Evolutionary conservation across 2,329 filamentous ascomycete species (phyloP).

Genomic region (Drechslerella coelobrocha): DNA sequence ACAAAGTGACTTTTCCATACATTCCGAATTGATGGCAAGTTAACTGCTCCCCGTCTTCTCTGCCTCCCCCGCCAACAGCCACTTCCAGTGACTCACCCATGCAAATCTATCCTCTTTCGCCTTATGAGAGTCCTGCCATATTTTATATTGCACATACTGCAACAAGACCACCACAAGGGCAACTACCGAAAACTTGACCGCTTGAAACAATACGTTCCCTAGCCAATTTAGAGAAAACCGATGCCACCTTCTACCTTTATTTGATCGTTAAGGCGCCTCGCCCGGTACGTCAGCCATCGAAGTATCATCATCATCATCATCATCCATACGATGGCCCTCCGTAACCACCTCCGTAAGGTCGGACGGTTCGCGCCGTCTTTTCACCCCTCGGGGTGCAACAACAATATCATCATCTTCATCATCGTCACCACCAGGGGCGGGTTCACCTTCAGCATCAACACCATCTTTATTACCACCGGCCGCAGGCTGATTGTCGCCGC

Average conservation of each 20-base stretch:
- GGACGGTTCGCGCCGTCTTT: slow-evolving; percentile 27
- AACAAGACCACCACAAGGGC: slow-evolving; percentile 10
- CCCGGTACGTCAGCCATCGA: slow-evolving; percentile 40
- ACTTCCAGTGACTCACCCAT: slow-evolving; percentile 13
- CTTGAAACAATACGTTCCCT: not conserved
- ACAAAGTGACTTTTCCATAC: not conserved
- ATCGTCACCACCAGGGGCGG: not conserved
- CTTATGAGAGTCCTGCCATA: slow-evolving; percentile 22
- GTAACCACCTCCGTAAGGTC: slow-evolving; percentile 23
- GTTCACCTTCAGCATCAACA: slow-evolving; percentile 18
- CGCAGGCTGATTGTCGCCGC: not conserved
- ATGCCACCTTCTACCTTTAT: not conserved
- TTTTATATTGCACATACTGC: slow-evolving; percentile 14
- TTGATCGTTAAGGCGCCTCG: not conserved
- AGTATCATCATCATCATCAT: slow-evolving; percentile 20
- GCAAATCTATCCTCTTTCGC: slow-evolving; percentile 21
- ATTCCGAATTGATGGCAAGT: not conserved
- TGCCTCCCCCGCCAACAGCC: slow-evolving; percentile 4
- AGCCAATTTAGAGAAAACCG: not conserved
- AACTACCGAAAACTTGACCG: slow-evolving; percentile 5
- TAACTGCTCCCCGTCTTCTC: not conserved
- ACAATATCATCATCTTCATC: slow-evolving; percentile 5
- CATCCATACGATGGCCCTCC: not conserved
- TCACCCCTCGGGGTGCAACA: slow-evolving; percentile 26
- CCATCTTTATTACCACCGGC: not conserved